Evolutionary conservation across 768 basidiomycete genomes (phyloP), one percentile per base, ranked within the genome.

Genomic region (Amanita thiersii): DNA sequence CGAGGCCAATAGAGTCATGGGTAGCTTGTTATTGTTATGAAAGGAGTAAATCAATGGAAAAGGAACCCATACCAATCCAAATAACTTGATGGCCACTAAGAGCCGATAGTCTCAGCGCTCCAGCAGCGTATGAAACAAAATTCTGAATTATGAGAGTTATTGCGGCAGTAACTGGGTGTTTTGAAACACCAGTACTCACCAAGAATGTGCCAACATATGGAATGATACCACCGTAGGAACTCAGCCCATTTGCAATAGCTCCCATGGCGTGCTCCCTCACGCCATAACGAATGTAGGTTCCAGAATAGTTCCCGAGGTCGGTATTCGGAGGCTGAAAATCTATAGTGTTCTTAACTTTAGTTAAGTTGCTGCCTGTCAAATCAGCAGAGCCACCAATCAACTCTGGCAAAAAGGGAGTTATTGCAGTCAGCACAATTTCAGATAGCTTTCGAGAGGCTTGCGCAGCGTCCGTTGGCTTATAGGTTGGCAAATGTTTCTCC

Each of bases 231-330:
- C 92, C 92, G 62, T 96, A 97, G 2, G 91, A 92, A 47, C 70
- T 61, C 47, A 93, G 60, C 58, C 92, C 92, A 60, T 96, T 96
- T 50, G 82, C 88, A 54, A 97, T 91, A 41, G 92, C 93, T 53
- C 85, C 87, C 92, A 96, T 97, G 51, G 72, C 93, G 63, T 97
- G 93, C 62, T 97, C 93, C 63, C 93, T 87, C 44, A 97, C 91
- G 76, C 93, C 93, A 67, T 86, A 97, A 42, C 92, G 86, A 59
- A 97, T 79, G 61, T 97, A 96, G 35, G 81, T 85, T 39, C 93
- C 93, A 43, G 78, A 64, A 62, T 91, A 94, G 45, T 60, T 72
- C 45, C 93, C 93, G 32, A 94, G 72, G 23, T 79, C 79, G 14
- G 88, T 92, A 65, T 71, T 79, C 14, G 86, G 85, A 30, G 77